A percentile compares a stretch with the other conserved stretches of the same genome.
These are phyloP conservation scores for Jatropha podagrica DNA, from an alignment of 441 rosid species.

Conservation along the genomic window DNA sequence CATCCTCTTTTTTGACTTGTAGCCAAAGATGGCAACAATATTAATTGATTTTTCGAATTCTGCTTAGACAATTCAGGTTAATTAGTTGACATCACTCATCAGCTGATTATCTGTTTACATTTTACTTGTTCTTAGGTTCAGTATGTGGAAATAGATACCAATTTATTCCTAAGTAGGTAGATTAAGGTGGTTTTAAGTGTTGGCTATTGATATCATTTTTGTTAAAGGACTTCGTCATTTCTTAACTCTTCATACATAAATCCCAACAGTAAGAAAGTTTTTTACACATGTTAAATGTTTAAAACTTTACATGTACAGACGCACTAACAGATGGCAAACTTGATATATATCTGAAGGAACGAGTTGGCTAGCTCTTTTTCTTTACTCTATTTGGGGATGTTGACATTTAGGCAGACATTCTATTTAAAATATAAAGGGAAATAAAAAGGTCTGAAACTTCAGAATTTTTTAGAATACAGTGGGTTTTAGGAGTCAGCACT, in stretches of 20 bases:
- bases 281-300: too few relatives aligned
- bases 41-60: background rate
- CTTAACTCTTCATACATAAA: background rate
- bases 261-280: background rate
- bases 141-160: background rate
- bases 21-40: background rate
- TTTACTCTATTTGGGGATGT: background rate
- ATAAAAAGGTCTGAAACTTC: background rate
- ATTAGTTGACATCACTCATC: background rate
- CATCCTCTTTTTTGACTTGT: slow-evolving; percentile 1
- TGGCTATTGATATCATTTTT: background rate
- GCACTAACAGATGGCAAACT: background rate
- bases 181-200: background rate
- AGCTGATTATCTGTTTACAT: background rate
- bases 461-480: background rate
- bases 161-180: background rate
- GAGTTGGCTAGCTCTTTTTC: background rate
- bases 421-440: background rate
- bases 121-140: background rate
- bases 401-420: slow-evolving; percentile 1
- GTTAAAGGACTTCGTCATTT: background rate
- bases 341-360: background rate
- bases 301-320: too few relatives aligned
- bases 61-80: background rate
- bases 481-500: slow-evolving; percentile 9